Percentiles rank a stretch among this genome's conserved stretches.
phyloP scores from a whole-genome alignment of 2,329 filamentous ascomycete species.

The Colletotrichum incanum region DNA sequence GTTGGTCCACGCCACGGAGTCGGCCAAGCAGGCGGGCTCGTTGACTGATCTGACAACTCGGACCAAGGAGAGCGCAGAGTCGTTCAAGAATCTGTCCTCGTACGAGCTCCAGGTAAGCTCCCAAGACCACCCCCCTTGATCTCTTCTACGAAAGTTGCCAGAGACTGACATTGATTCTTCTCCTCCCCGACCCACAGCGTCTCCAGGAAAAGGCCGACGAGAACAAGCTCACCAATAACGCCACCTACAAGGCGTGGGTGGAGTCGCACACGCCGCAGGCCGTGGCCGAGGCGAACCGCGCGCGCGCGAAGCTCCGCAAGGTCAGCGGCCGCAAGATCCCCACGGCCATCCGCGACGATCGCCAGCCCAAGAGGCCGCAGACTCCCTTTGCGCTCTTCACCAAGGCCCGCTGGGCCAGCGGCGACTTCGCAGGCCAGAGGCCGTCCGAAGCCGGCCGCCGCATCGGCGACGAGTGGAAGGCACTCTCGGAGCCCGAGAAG shows the following conservation, averaged over 20 bases:
- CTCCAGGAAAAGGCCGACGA: conserved; percentile 53
- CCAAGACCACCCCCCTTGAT: neutral
- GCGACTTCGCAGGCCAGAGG: conserved; percentile 43
- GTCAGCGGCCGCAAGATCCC: conserved; percentile 46
- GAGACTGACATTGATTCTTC: neutral
- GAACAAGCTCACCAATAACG: conserved; percentile 61
- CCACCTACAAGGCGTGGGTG: conserved; percentile 64
- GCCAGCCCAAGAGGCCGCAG: conserved; percentile 59
- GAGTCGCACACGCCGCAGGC: conserved; percentile 56
- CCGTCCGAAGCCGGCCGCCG: conserved; percentile 46
- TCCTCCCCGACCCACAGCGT: conserved; percentile 48
- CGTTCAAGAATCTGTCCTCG: conserved; percentile 59
- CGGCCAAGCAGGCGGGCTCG: conserved; percentile 28
- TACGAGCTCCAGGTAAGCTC: conserved; percentile 62
- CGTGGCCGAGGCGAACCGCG: conserved; percentile 63
- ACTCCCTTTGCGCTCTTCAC: conserved; percentile 56
- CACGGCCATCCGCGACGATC: conserved; percentile 61
- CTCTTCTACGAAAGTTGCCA: neutral
- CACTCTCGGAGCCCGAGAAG: conserved; percentile 59
- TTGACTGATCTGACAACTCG: conserved; percentile 37
- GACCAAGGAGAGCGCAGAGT: conserved; percentile 45
- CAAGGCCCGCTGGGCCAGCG: conserved; percentile 55
- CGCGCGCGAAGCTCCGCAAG: conserved; percentile 61
- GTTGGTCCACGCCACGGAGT: conserved; percentile 51
- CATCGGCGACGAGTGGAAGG: conserved; percentile 60